phyloP scores from a whole-genome alignment of 768 basidiomycete species.

The Trametes punicea region DNA sequence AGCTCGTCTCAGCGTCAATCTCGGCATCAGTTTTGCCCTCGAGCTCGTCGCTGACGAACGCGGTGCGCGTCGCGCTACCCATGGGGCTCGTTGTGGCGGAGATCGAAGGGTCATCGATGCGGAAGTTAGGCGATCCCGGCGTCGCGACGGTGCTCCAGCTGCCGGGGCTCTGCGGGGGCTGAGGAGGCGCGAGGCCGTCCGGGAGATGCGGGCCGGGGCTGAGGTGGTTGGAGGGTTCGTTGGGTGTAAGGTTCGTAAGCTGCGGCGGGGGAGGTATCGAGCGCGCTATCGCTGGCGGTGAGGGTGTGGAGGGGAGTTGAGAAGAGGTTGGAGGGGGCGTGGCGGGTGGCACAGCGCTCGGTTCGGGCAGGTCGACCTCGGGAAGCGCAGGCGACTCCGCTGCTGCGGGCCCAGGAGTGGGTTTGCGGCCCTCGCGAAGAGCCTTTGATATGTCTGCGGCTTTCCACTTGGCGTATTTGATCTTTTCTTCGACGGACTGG shows the following conservation, averaged over 20 bases:
- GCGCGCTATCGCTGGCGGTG: constrained; percentile 13
- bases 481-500: constrained; percentile 71
- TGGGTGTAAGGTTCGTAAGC: constrained; percentile 14
- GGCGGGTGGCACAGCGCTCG: constrained; percentile 14
- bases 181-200: constrained; percentile 16
- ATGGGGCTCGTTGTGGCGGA: constrained; percentile 9
- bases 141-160: constrained; percentile 78
- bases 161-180: constrained; percentile 43
- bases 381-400: constrained; percentile 30
- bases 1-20: constrained; percentile 20
- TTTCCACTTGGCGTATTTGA: constrained; percentile 96
- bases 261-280: constrained; percentile 13
- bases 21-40: constrained; percentile 34
- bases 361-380: constrained; percentile 15
- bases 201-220: constrained; percentile 26
- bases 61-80: constrained; percentile 25
- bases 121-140: constrained; percentile 47
- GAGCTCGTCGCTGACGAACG: constrained; percentile 43
- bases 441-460: constrained; percentile 94
- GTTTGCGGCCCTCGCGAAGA: constrained; percentile 87
- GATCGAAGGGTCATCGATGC: constrained; percentile 16
- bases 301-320: constrained; percentile 5
- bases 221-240: constrained; percentile 3
- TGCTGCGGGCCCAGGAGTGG: constrained; percentile 74
- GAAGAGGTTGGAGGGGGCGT: constrained; percentile 28